Conservation (phyloP, 345 rosid genomes). For the Hibiscus mutabilis region DNA sequence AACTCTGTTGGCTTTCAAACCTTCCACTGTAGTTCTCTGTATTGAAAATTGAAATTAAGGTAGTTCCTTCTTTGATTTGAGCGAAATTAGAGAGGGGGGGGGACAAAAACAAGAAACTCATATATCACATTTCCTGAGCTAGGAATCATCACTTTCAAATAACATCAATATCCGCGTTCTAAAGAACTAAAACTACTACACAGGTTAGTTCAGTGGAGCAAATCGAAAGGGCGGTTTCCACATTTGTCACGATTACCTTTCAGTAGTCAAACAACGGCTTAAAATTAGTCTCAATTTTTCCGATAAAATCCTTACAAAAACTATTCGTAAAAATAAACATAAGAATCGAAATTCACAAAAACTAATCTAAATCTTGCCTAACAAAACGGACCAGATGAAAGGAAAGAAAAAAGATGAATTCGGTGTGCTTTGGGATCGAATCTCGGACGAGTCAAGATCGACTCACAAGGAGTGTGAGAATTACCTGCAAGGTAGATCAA, state of each 20-base stretch:
- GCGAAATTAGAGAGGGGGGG: neutral
- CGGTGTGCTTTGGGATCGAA: constrained; percentile 19
- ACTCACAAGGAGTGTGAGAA: neutral
- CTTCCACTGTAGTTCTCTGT: neutral
- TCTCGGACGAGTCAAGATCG: constrained; percentile 13
- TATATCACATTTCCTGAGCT: neutral
- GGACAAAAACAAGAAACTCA: neutral
- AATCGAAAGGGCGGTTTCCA: neutral
- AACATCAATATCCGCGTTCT: neutral
- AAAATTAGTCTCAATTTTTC: neutral
- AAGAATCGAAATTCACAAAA: neutral
- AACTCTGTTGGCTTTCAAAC: neutral
- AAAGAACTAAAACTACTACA: constrained; percentile 1
- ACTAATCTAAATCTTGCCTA: neutral
- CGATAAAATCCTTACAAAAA: neutral
- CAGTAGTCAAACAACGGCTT: too few relatives aligned
- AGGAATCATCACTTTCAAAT: neutral
- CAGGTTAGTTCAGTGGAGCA: constrained; percentile 6
- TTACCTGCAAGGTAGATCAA: too few relatives aligned
- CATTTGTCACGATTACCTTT: constrained; percentile 2
- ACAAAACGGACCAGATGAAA: neutral
- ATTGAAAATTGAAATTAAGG: neutral
- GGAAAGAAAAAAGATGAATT: neutral
- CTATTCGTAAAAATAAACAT: neutral
- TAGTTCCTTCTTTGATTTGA: neutral